A percentile compares a stretch with the other conserved stretches of the same genome.
Conservation (phyloP, 305 asterid genomes). For the Solanum hybrid region DNA sequence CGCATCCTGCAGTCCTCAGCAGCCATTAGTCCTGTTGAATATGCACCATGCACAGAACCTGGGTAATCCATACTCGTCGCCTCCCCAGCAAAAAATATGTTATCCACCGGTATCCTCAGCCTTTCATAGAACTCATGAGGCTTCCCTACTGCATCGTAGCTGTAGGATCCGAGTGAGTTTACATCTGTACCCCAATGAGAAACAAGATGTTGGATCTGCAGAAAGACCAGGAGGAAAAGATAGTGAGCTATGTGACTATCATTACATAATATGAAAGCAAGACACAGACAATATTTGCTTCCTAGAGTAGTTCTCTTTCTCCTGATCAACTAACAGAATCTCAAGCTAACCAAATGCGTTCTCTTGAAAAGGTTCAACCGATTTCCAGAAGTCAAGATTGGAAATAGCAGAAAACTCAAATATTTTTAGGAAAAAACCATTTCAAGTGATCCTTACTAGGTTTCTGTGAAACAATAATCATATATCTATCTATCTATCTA, state of each 20-base stretch:
- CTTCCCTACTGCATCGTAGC: constrained; percentile 74
- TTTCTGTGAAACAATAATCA: neutral
- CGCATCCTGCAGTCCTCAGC: constrained; percentile 99
- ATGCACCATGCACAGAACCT: constrained; percentile 94
- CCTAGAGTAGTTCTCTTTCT: neutral
- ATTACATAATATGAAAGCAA: neutral
- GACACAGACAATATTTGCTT: neutral
- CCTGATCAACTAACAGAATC: neutral
- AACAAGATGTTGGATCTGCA: constrained; percentile 83
- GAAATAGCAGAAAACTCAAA: neutral
- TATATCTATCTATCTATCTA: no score
- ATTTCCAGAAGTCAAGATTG: neutral
- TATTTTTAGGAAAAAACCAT: neutral
- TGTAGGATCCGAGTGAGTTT: constrained; percentile 82
- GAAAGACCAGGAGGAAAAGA: neutral
- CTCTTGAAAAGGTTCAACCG: neutral
- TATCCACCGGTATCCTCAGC: constrained; percentile 83
- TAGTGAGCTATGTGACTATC: neutral
- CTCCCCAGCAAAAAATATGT: constrained; percentile 91
- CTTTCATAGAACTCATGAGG: constrained; percentile 78
- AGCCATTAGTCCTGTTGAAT: constrained; percentile 86
- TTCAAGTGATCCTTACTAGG: neutral
- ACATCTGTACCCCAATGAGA: constrained; percentile 88
- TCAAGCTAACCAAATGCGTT: neutral
- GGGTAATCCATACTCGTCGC: constrained; percentile 84